A percentile compares a stretch with the other conserved stretches of the same genome.
Conservation (phyloP, 768 basidiomycete genomes). For the Boletus subparvulus region DNA sequence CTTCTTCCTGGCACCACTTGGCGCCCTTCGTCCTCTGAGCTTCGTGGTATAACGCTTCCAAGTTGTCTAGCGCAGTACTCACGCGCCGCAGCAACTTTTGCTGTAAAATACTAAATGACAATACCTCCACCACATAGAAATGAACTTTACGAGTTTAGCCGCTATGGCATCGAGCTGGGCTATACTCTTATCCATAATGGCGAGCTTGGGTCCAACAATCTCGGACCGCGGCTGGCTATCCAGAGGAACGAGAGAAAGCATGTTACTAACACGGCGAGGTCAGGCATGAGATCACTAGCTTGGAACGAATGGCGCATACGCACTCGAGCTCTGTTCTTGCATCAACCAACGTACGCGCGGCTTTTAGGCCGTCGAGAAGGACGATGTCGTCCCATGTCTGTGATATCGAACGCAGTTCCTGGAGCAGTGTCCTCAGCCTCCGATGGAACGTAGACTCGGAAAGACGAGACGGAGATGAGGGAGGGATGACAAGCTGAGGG, state of each 20-base stretch:
- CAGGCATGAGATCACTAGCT: neutral
- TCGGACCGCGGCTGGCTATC: constrained; percentile 55
- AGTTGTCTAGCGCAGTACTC: constrained; percentile 57
- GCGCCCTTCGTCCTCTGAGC: constrained; percentile 71
- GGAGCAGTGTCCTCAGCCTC: constrained; percentile 64
- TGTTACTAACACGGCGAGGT: constrained; percentile 48
- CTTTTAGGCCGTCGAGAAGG: constrained; percentile 73
- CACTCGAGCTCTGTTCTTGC: constrained; percentile 85
- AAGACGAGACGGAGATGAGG: constrained; percentile 42
- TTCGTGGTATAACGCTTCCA: constrained; percentile 66
- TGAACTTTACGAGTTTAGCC: constrained; percentile 59
- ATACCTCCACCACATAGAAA: neutral
- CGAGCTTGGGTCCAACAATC: constrained; percentile 65
- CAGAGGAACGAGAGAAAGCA: constrained; percentile 50
- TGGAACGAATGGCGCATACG: constrained; percentile 28
- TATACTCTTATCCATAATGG: constrained; percentile 65
- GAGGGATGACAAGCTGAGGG: constrained; percentile 35
- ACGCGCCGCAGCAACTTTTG: constrained; percentile 71
- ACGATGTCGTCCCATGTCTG: constrained; percentile 86
- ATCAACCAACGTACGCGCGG: constrained; percentile 70
- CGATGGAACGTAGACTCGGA: constrained; percentile 80
- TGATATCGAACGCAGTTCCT: constrained; percentile 61
- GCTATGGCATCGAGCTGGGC: constrained; percentile 57
- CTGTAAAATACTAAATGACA: constrained; percentile 35
- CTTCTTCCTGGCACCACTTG: constrained; percentile 67